A percentile compares a stretch with the other conserved stretches of the same genome.
phyloP scores from a whole-genome alignment of 2,329 filamentous ascomycete species.

The Cladophialophora bantiana region DNA sequence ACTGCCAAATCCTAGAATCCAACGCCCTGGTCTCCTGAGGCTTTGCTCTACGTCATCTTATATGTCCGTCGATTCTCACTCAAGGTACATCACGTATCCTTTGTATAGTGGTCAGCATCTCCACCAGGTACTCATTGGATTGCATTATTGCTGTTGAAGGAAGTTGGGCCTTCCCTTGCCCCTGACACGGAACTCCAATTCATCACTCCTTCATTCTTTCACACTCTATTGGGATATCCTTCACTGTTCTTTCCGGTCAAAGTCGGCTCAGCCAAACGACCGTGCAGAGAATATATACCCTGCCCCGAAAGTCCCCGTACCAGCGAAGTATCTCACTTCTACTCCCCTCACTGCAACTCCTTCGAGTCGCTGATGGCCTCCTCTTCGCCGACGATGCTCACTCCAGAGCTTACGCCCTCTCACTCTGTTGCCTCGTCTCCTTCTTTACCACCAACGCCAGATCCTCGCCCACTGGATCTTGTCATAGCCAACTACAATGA shows the following conservation, averaged over 20 bases:
- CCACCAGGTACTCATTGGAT: constrained; percentile 4
- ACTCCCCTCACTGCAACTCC: neutral
- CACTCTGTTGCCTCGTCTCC: constrained; percentile 19
- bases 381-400: constrained; percentile 11
- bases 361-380: constrained; percentile 3
- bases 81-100: constrained; percentile 1
- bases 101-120: constrained; percentile 13
- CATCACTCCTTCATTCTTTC: neutral
- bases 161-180: neutral
- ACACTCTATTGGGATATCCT: neutral
- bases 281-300: neutral
- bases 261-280: neutral
- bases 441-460: constrained; percentile 22
- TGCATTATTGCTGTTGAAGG: neutral
- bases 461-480: constrained; percentile 27
- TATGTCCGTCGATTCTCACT: constrained; percentile 3
- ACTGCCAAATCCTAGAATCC: neutral
- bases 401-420: constrained; percentile 22
- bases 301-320: neutral
- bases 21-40: constrained; percentile 5
- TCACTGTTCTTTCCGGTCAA: neutral
- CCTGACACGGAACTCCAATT: neutral
- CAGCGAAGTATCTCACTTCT: constrained; percentile 1
- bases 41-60: constrained; percentile 21
- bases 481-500: constrained; percentile 39